Evolutionary conservation across 2,329 filamentous ascomycete species (phyloP), one percentile per base, ranked within the genome.

Genomic region (Colletotrichum lupini): DNA sequence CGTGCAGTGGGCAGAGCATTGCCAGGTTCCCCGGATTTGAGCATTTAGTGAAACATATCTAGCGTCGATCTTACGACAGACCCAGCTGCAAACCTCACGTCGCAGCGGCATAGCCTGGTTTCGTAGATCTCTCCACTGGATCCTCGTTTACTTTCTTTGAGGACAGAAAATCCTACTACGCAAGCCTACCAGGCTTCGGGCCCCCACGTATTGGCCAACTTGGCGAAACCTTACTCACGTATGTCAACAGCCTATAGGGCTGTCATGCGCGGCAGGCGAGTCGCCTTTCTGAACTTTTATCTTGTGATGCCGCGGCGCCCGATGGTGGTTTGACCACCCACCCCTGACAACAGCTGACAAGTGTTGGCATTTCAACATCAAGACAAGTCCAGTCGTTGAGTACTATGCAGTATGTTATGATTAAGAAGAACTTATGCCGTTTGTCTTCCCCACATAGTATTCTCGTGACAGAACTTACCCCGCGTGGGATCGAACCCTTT

Each of bases 261-360:
- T 26, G 37, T 57, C 16, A 61, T 68, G 58, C 49, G 58, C 35
- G 14, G 58, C 46, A 30, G 52, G 53, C 69, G 35, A 26, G 7
- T 22, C 12, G 32, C 26, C 11, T 24, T 9, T 14, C 11, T 26
- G 9, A 35, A 19, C 22, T 22, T 59, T 59, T 30, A 26, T 16
- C 60, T 67, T 42, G 67, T 73, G 71, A 73, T 71, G 56, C 71
- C 71, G 71, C 71, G 71, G 71, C 61, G 14, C n/a, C n/a, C 7
- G 3, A 16, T 12, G 22, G 16, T 26, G 64, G 2, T 35, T 24
- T 49, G 22, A 35, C 2, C 32, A 8, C 28, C 66, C 22, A 12
- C 16, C n/a, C 42, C 16, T 64, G 22, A 56, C 32, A 35, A 30
- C 32, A 19, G 16, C n/a, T 30, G 16, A 19, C 5, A 14, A 42